Evolutionary conservation across 768 basidiomycete genomes (phyloP).

Genomic region (Hypholoma sublateritium): DNA sequence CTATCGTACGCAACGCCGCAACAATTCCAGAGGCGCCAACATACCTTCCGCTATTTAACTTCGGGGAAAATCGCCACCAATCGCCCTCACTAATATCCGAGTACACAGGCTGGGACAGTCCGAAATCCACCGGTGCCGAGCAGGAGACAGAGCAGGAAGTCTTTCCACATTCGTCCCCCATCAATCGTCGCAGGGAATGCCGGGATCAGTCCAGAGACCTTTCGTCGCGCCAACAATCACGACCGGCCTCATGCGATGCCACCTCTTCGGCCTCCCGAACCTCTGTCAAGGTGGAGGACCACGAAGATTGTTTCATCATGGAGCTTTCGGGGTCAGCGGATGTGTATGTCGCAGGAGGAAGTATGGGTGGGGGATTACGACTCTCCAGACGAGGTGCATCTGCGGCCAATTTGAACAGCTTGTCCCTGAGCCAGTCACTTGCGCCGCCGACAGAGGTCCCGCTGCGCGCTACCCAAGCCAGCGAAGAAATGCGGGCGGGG

Average conservation of each 20-base stretch:
- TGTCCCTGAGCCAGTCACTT: constrained; percentile 33
- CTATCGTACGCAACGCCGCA: constrained; percentile 8
- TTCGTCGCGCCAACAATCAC: constrained; percentile 7
- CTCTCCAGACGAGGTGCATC: constrained; percentile 2
- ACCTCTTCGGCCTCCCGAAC: constrained; percentile 14
- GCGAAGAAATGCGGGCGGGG: constrained; percentile 68
- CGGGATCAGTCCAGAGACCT: constrained; percentile 2
- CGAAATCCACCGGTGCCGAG: constrained; percentile 3
- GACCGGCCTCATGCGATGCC: constrained; percentile 11
- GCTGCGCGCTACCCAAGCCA: constrained; percentile 73
- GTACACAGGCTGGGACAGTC: constrained; percentile 15
- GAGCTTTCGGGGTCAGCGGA: constrained; percentile 29
- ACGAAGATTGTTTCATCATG: constrained; percentile 43
- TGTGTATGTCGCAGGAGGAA: background rate
- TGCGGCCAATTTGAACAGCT: constrained; percentile 14
- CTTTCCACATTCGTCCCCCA: background rate
- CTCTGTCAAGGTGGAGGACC: constrained; percentile 38
- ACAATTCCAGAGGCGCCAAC: constrained; percentile 6
- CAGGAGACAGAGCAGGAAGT: background rate
- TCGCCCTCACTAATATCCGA: constrained; percentile 22
- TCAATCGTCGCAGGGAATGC: background rate
- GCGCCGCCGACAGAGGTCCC: constrained; percentile 68
- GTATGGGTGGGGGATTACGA: background rate
- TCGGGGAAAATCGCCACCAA: constrained; percentile 17
- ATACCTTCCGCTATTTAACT: constrained; percentile 4